Base-by-base conservation (phyloP, 441 rosid species). In the Brassica balearica region DNA sequence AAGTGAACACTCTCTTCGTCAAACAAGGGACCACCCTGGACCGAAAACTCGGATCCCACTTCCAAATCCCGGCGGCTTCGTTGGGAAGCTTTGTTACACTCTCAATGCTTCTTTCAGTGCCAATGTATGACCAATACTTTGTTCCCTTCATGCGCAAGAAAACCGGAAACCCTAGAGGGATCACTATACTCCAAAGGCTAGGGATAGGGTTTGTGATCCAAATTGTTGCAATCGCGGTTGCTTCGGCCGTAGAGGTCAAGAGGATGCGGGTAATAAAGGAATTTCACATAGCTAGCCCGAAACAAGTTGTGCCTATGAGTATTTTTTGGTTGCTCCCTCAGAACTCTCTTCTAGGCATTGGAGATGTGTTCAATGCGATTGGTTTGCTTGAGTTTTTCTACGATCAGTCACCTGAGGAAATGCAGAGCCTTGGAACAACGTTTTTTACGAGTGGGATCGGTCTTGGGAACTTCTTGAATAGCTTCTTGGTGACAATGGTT, bases 391-490 rank as follows among this genome's bases (percentile, higher is more conserved):
- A 92, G 81, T 94, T 94, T 76, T 94, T 94, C 88, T 91, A 91
- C 43, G 96, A 94, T 73, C 98, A 94, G 48, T 86, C 46, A 38
- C 97, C 97, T 0, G 92, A 90, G 65, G 94, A 90, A 48, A 91
- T 94, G 97, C 92, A 92, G 72, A 94, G 97, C 86, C 89, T 92
- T 0, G 98, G 98, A 29, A 29, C 34, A 29, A 87, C 97, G 3
- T 94, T 89, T 83, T 94, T 90, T 86, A 92, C 98, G 0, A 92
- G 94, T 69, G 94, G 93, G 55, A 88, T 92, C 8, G 98, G 98
- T 1, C 84, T 88, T 9, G 98, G 98, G 59, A 94, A 89, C 72
- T 94, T 94, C 83, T 71, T 94, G 68, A 94, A 89, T 61, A 90
- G 97, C 73, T 87, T 92, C 53, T 77, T 94, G 62, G 89, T 94